Base-by-base conservation (phyloP, 345 rosid genomes). In the Balakata baccata region DNA sequence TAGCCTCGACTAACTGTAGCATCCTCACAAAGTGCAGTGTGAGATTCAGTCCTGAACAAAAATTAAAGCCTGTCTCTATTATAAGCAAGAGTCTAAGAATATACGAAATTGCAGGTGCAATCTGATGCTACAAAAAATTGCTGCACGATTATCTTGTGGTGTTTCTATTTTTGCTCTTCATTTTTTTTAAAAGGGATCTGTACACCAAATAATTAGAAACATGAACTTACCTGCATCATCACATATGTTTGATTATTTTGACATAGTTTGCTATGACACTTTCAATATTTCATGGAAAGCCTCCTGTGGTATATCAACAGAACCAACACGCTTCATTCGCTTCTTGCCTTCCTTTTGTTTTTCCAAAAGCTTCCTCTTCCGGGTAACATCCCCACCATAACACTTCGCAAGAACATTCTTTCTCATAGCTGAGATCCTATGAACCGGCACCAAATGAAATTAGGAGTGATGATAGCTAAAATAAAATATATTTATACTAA, bases 281-380 rank as follows among this genome's bases (percentile, higher is more conserved):
- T 87, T 95, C 82, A 95, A 81, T 71, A 95, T 80, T 79, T 92
- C 88, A 80, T 89, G 89, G 83, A 95, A 95, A 72, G 99, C 98
- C 75, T 95, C 98, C 74, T 95, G 99, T 41, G 99, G 97, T 75
- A 95, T 95, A 74, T 92, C 98, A 72, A 95, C 98, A 68, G 99
- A 95, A 73, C 99, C 99, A 72, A 95, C 82, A 11, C 99, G 87
- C 81, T 95, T 95, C 99, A 95, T 95, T 45, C 97, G 80, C 80
- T 92, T 95, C 87, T 95, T 95, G 70, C 99, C 99, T 87, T 95
- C 98, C 85, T 92, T 92, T 66, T 95, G 97, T 72, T 95, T 95
- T 85, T 92, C 99, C 67, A 95, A 81, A 63, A 92, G 91, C 86
- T 95, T 95, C 86, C 76, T 89, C 81, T 95, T 95, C 75, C 99